These are phyloP conservation scores for Ustilago bromivora DNA, from an alignment of 1,284 basidiomycete species.

Conservation along the genomic window DNA sequence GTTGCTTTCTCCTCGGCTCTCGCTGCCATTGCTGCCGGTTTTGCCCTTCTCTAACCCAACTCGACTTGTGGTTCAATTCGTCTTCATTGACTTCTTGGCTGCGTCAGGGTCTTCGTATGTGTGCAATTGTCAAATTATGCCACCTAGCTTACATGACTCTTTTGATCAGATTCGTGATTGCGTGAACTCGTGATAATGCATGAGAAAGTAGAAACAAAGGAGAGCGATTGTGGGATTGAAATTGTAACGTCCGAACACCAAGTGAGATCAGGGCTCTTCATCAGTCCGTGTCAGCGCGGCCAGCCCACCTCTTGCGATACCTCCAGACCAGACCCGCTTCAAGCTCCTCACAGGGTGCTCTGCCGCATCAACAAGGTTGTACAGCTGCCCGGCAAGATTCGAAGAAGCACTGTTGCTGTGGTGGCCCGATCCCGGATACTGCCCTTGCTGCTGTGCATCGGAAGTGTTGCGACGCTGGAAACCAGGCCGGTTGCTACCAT, in stretches of 20 bases:
- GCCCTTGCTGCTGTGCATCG: conserved; percentile 14
- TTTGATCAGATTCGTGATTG: neutral
- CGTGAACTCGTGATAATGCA: neutral
- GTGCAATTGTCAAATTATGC: neutral
- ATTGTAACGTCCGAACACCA: neutral
- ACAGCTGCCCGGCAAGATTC: conserved; percentile 43
- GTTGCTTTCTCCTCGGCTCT: conserved; percentile 21
- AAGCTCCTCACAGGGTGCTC: conserved; percentile 56
- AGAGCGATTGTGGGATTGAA: neutral
- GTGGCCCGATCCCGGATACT: conserved; percentile 10
- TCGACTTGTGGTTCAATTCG: neutral
- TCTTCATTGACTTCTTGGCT: neutral
- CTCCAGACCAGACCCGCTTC: conserved; percentile 56
- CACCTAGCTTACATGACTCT: neutral
- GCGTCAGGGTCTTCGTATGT: neutral
- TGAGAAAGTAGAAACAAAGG: neutral
- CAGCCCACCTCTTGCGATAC: conserved; percentile 50
- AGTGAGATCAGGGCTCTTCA: conserved; percentile 29
- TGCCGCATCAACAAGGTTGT: conserved; percentile 51
- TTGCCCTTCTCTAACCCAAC: conserved; percentile 28
- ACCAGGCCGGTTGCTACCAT: conserved; percentile 19
- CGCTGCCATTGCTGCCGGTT: conserved; percentile 36
- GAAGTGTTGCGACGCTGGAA: conserved; percentile 31
- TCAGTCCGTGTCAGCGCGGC: conserved; percentile 49
- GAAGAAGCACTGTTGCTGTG: conserved; percentile 15